Base-by-base conservation (phyloP, 352 stramenopile genomes). In the Globisporangium yorkense region DNA sequence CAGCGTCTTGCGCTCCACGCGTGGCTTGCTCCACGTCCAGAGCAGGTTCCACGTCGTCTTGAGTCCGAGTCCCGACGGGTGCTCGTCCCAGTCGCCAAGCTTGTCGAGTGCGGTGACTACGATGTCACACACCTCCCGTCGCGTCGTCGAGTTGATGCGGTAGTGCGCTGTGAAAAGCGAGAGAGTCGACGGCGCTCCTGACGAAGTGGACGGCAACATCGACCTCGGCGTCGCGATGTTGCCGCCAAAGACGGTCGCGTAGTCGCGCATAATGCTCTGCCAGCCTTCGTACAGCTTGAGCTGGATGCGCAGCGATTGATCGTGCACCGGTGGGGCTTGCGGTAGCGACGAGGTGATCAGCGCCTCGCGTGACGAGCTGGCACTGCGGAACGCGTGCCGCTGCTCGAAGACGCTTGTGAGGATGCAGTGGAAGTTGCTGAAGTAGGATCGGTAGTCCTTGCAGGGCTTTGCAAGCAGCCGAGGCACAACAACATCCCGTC, bases 1-100 rank as follows among this genome's bases (percentile, higher is more conserved):
- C 35, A 98, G 67, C 48, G 78, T 84, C 51, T 88, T 81, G 41
- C 81, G 78, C 55, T 91, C 77, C 2, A 91, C 81, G n/a, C 74
- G 81, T 1, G 87, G 85, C 57, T 95, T 94, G 57, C 77, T 90
- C 88, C 87, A 96, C 20, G 88, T 96, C 89, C 89, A 97, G 18
- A 97, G 66, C 39, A 97, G 57, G 54, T 97, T 96, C 89, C 89
- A 97, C 50, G 88, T 88, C 8, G 80, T 93, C 56, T 92, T 93
- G n/a, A 94, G 70, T 1, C 86, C 86, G 27, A 96, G 66, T 0
- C 80, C 86, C 0, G 74, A 77, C 21, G 86, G 75, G 48, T 94
- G 80, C 24, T 94, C 80, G 15, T 89, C 80, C 86, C 84, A 96
- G 40, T 74, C 57, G 7, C 66, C 59, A 10, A 85, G 58, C 37